Conservation (phyloP, 768 basidiomycete species). For the Lactifluus subvellereus region DNA sequence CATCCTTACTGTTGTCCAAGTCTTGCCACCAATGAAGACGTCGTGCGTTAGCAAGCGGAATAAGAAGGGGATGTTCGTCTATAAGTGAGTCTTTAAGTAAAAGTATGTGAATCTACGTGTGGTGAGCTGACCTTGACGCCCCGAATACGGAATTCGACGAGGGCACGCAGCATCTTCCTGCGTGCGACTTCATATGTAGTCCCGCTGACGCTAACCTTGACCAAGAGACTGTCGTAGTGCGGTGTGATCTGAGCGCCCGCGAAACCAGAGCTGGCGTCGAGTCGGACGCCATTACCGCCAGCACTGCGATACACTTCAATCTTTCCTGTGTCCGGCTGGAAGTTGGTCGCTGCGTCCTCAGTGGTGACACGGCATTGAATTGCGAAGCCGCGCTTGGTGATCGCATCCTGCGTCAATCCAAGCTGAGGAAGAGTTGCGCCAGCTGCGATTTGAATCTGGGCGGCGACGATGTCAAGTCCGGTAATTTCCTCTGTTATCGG, state of each 20-base stretch:
- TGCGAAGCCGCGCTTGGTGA: slow-evolving; percentile 93
- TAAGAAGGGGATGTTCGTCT: slow-evolving; percentile 99
- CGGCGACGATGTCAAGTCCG: slow-evolving; percentile 97
- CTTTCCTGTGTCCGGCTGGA: slow-evolving; percentile 99
- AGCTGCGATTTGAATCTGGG: slow-evolving; percentile 99
- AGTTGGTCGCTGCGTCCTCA: slow-evolving; percentile 84
- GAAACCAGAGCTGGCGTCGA: slow-evolving; percentile 96
- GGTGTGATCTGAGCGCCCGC: slow-evolving; percentile 99
- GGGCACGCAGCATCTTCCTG: slow-evolving; percentile 96
- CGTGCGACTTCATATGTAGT: slow-evolving; percentile 98
- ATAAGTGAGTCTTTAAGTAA: neutral
- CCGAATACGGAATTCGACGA: slow-evolving; percentile 99
- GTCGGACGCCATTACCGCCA: slow-evolving; percentile 95
- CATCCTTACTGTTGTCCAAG: slow-evolving; percentile 84
- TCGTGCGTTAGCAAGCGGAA: slow-evolving; percentile 97
- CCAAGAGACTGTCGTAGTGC: slow-evolving; percentile 95
- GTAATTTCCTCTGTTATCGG: slow-evolving; percentile 86
- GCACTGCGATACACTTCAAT: slow-evolving; percentile 99
- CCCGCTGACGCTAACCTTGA: slow-evolving; percentile 93
- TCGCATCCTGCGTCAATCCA: slow-evolving; percentile 92
- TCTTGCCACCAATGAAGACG: slow-evolving; percentile 91
- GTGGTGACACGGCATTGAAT: slow-evolving; percentile 99
- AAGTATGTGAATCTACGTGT: neutral
- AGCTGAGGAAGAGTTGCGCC: slow-evolving; percentile 94
- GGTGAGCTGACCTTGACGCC: slow-evolving; percentile 77